A percentile compares a stretch with the other conserved stretches of the same genome.
phyloP scores from a whole-genome alignment of 2,329 filamentous ascomycete genomes.

The Alternaria solani region DNA sequence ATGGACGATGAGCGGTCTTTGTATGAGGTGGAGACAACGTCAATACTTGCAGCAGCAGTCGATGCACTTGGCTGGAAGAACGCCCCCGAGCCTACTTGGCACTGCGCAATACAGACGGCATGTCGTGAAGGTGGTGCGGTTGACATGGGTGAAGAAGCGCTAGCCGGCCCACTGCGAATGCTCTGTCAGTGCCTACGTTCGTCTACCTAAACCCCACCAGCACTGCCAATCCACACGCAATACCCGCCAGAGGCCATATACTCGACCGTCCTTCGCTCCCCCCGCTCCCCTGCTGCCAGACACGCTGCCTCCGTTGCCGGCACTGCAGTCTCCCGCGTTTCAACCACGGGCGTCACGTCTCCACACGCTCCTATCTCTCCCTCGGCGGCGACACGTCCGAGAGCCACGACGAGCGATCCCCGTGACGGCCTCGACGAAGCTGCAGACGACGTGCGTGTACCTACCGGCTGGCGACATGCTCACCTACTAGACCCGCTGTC shows the following conservation, averaged over 20 bases:
- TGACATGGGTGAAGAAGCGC: conserved; percentile 12
- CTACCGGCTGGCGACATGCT: conserved; percentile 23
- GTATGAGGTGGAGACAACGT: background rate
- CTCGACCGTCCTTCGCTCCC: background rate
- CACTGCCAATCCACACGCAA: background rate
- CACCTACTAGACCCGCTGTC: conserved; percentile 8
- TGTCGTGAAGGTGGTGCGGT: conserved; percentile 4
- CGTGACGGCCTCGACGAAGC: conserved; percentile 7
- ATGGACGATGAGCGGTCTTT: background rate
- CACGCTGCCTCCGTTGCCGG: background rate
- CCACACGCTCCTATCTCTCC: conserved; percentile 5
- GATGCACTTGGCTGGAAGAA: background rate
- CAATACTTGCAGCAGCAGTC: background rate
- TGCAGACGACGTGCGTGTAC: conserved; percentile 12
- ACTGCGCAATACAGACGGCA: background rate
- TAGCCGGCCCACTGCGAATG: conserved; percentile 14
- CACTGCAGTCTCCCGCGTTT: background rate
- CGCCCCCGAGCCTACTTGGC: background rate
- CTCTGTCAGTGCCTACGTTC: conserved; percentile 16
- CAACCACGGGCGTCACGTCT: conserved; percentile 4
- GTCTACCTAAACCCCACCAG: conserved; percentile 15
- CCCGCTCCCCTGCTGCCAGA: background rate
- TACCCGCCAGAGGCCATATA: conserved; percentile 4
- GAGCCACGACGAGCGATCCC: conserved; percentile 1
- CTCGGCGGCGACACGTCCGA: conserved; percentile 16